phyloP scores from a whole-genome alignment of 805 yeast genomes.

The Diddensiella transvaalensis region DNA sequence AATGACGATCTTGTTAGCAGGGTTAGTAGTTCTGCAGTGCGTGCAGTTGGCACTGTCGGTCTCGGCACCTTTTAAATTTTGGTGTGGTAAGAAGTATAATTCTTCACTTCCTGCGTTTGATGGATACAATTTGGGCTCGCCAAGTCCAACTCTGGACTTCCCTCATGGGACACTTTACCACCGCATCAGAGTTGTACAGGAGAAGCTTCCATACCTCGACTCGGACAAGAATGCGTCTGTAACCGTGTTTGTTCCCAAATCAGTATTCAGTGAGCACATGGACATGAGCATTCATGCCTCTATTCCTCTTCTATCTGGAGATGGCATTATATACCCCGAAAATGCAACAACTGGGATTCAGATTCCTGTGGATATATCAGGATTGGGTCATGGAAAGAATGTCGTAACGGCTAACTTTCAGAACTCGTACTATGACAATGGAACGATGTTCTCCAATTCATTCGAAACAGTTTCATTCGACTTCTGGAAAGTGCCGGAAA shows the following conservation, averaged over 20 bases:
- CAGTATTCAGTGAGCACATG: not conserved
- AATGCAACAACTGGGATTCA: constrained; percentile 12
- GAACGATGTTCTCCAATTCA: not conserved
- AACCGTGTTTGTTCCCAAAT: constrained; percentile 11
- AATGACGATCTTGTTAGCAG: too few relatives aligned
- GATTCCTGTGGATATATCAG: constrained; percentile 11
- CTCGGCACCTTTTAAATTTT: constrained; percentile 7
- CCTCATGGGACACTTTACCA: constrained; percentile 11
- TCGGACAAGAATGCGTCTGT: constrained; percentile 8
- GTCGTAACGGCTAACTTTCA: constrained; percentile 10
- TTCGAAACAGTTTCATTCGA: constrained; percentile 13
- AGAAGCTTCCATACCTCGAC: constrained; percentile 8
- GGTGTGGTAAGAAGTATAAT: constrained; percentile 16
- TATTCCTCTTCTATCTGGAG: constrained; percentile 11
- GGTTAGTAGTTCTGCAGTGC: too few relatives aligned
- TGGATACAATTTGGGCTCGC: constrained; percentile 12
- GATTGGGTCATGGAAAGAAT: constrained; percentile 3
- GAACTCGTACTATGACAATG: constrained; percentile 4
- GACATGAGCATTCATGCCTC: constrained; percentile 12
- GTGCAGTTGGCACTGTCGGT: not conserved
- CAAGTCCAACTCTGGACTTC: constrained; percentile 6
- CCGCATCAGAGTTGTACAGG: constrained; percentile 9
- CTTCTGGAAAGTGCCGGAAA: constrained; percentile 8
- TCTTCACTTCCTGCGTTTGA: constrained; percentile 9
- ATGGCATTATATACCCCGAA: constrained; percentile 2